Conservation (phyloP, 352 stramenopile genomes). For the Pythium brachiatum region DNA sequence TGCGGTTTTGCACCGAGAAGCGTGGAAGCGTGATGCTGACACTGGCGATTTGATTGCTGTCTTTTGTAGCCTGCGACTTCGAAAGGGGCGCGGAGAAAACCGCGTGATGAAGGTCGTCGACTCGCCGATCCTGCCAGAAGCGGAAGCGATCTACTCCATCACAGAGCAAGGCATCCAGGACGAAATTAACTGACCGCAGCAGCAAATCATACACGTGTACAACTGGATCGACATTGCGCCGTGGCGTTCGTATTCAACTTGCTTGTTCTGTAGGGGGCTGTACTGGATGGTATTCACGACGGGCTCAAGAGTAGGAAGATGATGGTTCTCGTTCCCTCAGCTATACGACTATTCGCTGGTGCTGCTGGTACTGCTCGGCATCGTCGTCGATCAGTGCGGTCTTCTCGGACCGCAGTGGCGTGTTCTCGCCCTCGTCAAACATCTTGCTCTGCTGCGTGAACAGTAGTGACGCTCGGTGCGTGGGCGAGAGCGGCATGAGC, state of each 20-base stretch:
- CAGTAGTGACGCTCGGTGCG: constrained; percentile 39
- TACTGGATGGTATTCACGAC: no score
- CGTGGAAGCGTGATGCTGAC: neutral
- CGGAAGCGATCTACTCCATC: constrained; percentile 98
- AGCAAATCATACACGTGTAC: constrained; percentile 19
- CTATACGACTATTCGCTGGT: constrained; percentile 33
- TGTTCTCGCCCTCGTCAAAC: constrained; percentile 50
- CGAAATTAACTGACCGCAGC: constrained; percentile 65
- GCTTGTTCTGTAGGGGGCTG: no score
- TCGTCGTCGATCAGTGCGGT: constrained; percentile 28
- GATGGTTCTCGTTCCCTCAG: no score
- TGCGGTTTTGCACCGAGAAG: neutral
- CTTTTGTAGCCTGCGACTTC: constrained; percentile 78
- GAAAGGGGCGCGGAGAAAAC: constrained; percentile 98
- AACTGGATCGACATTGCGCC: neutral
- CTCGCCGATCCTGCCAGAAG: constrained; percentile 96
- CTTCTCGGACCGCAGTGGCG: constrained; percentile 33
- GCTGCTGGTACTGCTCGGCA: constrained; percentile 19
- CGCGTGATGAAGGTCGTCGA: constrained; percentile 98
- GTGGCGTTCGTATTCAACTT: neutral
- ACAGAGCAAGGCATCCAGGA: constrained; percentile 93
- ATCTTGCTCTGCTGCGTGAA: constrained; percentile 39
- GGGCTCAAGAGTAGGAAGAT: no score
- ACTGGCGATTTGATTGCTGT: neutral
- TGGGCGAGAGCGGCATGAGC: constrained; percentile 76